Base-by-base conservation (phyloP, 208 protist species). In the Crithidia sp. region DNA sequence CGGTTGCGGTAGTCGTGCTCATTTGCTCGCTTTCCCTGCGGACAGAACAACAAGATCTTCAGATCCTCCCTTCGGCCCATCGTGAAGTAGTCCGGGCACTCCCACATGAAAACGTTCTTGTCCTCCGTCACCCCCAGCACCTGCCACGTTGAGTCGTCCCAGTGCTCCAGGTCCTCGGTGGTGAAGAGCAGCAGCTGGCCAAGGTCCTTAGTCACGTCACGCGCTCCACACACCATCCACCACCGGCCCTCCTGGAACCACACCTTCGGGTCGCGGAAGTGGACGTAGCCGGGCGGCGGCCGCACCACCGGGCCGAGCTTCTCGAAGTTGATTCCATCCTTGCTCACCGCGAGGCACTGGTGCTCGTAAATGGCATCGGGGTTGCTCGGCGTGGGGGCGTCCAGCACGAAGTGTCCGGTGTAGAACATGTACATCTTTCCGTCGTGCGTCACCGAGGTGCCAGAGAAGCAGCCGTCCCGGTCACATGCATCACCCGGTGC, bases 391-490 rank as follows among this genome's bases (percentile, higher is more conserved):
- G 64, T 69, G 8, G 67, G 45, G n/a, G 65, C 69, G 16, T 81
- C 69, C 0, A 79, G 41, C 71, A 76, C 81, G 41, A 67, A 77
- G 77, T 88, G 76, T 28, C 84, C 84, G 16, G 84, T 88, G 74
- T 88, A 88, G 65, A 88, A 86, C 28, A 86, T 7, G 67, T 86
- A 88, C 19, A 88, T n/a, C 47, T 74, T 80, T 4, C 61, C 84
- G 14, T 86, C 49, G 61, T 79, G 64, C 13, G 60, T 67, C 10
- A 88, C 71, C 7, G 80, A 57, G 17, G 80, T 79, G 40, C 84
- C 84, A 37, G 84, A 88, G 81, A 88, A 88, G 74, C 84, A 88
- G 49, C 84, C 84, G 56, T 88, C 81, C 13, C 74, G 73, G 69
- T 88, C 84, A 64, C 71, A 84, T 59, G 77, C 37, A n/a, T 82